These are phyloP conservation scores for Leccinum ambiguum DNA, from an alignment of 1,284 basidiomycete genomes.

Conservation along the genomic window DNA sequence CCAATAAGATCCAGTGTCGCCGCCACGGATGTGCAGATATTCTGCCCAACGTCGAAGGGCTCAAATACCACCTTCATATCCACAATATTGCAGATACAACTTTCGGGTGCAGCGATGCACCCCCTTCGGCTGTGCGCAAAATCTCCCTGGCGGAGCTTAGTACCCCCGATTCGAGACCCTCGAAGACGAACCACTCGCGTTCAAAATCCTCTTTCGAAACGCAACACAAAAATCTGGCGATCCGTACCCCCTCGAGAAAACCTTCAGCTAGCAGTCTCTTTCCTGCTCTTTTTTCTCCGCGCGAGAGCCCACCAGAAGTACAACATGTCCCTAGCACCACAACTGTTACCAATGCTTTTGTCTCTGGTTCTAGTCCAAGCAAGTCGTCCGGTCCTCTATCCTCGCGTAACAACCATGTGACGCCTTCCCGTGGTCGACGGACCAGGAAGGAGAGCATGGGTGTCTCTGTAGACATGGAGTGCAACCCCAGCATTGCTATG, in stretches of 20 bases:
- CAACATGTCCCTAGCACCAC: constrained; percentile 14
- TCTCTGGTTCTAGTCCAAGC: constrained; percentile 8
- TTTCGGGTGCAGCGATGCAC: background rate
- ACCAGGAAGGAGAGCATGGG: constrained; percentile 16
- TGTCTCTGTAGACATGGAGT: constrained; percentile 5
- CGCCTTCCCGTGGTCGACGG: constrained; percentile 19
- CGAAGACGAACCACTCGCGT: constrained; percentile 16
- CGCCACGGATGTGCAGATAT: constrained; percentile 52
- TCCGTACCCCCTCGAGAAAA: constrained; percentile 15
- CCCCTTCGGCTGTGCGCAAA: background rate
- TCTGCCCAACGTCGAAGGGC: constrained; percentile 44
- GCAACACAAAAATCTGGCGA: background rate
- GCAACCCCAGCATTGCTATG: constrained; percentile 22
- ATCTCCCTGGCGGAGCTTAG: constrained; percentile 6
- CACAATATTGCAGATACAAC: constrained; percentile 48
- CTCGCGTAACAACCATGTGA: background rate
- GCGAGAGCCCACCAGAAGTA: constrained; percentile 5
- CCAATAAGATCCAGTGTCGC: constrained; percentile 42
- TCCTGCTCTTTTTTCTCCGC: constrained; percentile 19
- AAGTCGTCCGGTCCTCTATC: background rate
- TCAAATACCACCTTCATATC: constrained; percentile 59
- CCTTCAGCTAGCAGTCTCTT: constrained; percentile 18
- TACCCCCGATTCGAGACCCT: constrained; percentile 3
- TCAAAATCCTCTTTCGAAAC: constrained; percentile 21
- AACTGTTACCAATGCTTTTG: constrained; percentile 15